These are phyloP conservation scores for Gaeumannomyces sp. DNA, from an alignment of 2,329 filamentous ascomycete genomes.

Conservation along the genomic window DNA sequence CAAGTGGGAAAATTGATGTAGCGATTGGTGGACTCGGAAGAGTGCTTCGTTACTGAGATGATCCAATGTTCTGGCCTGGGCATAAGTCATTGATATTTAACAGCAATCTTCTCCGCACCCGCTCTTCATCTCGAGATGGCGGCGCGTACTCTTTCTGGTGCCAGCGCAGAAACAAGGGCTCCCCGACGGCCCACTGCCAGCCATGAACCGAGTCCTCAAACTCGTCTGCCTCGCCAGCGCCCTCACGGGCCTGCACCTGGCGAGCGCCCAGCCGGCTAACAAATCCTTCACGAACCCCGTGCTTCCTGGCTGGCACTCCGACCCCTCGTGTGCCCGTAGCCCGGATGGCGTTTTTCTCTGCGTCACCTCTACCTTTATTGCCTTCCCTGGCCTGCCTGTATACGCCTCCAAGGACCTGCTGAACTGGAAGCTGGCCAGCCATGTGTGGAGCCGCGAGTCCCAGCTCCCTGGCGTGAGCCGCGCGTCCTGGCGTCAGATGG, in stretches of 20 bases:
- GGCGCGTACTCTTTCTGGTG: background rate
- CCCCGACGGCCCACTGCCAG: background rate
- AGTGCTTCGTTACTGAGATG: background rate
- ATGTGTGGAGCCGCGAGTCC: constrained; percentile 32
- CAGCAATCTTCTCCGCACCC: too few species aligned
- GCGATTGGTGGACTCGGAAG: background rate
- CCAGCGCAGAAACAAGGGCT: background rate
- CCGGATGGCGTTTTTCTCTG: constrained; percentile 42
- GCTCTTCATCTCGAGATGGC: background rate
- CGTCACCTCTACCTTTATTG: constrained; percentile 44
- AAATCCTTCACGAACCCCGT: constrained; percentile 38
- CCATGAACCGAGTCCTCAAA: background rate
- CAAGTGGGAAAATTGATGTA: background rate
- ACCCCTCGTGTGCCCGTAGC: constrained; percentile 35
- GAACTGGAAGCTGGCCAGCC: constrained; percentile 39
- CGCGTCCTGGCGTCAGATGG: constrained; percentile 27
- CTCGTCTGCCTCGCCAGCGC: background rate
- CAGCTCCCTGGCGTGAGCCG: constrained; percentile 26
- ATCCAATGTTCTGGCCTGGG: background rate
- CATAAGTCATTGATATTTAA: background rate
- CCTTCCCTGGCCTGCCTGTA: constrained; percentile 46
- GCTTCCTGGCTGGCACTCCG: constrained; percentile 50
- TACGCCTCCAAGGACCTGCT: constrained; percentile 45
- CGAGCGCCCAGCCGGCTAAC: constrained; percentile 23
- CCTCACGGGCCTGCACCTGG: background rate